Conservation (phyloP, 805 yeast genomes). For the Ogataea dorogensis region DNA sequence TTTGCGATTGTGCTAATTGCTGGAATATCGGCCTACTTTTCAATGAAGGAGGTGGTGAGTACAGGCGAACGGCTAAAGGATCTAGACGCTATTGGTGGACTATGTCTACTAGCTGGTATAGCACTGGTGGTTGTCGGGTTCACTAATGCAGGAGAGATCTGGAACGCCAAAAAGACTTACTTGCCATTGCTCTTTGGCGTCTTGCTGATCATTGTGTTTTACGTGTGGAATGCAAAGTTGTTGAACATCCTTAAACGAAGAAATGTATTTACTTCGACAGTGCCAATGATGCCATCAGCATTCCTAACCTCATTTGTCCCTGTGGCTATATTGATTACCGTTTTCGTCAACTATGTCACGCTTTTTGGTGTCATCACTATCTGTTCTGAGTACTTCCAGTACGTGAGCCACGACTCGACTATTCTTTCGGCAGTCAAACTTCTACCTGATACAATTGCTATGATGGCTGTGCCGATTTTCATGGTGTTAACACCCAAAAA, state of each 20-base stretch:
- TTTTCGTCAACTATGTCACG: constrained; percentile 10
- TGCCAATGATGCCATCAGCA: constrained; percentile 22
- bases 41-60: too few species aligned
- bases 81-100: too few species aligned
- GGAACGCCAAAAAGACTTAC: too few species aligned
- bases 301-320: constrained; percentile 20
- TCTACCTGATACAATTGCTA: constrained; percentile 36
- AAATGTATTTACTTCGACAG: neutral
- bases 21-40: too few species aligned
- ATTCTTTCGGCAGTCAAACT: constrained; percentile 37
- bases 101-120: too few species aligned
- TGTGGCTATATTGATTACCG: constrained; percentile 9
- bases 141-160: too few species aligned
- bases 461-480: constrained; percentile 26
- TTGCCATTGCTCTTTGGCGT: too few species aligned
- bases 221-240: constrained; percentile 33
- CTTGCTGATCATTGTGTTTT: too few species aligned
- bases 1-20: too few species aligned
- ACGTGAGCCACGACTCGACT: constrained; percentile 31
- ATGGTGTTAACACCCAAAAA: constrained; percentile 22
- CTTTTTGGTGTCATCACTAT: constrained; percentile 10
- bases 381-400: constrained; percentile 25
- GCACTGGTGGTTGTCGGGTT: too few species aligned
- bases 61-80: too few species aligned
- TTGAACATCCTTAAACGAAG: constrained; percentile 10